Conservation (phyloP, 352 stramenopile genomes). For the Globisporangium yorkense region DNA sequence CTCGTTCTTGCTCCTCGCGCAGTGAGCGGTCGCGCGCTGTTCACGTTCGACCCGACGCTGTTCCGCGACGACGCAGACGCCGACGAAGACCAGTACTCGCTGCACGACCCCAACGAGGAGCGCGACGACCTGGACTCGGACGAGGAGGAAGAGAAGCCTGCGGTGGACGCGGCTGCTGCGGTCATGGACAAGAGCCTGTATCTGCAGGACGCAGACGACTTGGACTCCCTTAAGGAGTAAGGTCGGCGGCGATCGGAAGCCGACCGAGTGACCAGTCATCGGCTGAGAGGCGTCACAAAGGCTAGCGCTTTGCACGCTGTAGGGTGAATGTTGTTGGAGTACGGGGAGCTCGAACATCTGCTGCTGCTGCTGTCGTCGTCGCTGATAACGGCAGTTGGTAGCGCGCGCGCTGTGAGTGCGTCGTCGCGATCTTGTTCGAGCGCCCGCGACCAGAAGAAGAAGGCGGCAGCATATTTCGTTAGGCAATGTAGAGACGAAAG, state of each 20-base stretch:
- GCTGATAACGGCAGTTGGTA: background rate
- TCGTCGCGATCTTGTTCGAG: conserved; percentile 4
- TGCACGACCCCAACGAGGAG: conserved; percentile 52
- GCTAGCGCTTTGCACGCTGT: conserved; percentile 16
- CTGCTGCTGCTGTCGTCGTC: background rate
- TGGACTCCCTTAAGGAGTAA: conserved; percentile 79
- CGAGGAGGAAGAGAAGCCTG: conserved; percentile 42
- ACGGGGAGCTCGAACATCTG: background rate
- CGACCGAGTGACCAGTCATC: background rate
- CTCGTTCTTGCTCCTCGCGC: conserved; percentile 13
- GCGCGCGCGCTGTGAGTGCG: background rate
- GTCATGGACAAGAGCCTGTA: conserved; percentile 85
- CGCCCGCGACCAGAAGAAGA: conserved; percentile 3
- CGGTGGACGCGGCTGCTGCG: conserved; percentile 45
- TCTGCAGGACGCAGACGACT: conserved; percentile 69
- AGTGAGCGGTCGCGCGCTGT: conserved; percentile 90
- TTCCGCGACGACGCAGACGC: conserved; percentile 90
- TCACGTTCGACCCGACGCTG: conserved; percentile 87
- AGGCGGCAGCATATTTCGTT: conserved; percentile 11
- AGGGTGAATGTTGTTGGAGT: conserved; percentile 18
- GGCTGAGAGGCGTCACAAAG: conserved; percentile 10
- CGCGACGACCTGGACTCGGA: conserved; percentile 14
- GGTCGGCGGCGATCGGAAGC: background rate
- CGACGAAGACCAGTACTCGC: conserved; percentile 78
- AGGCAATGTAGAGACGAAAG: conserved; percentile 13